Percentiles rank a stretch among this genome's conserved stretches.
Conservation (phyloP, 129 eudicot species). For the Chrysanthemum lavandulifolium region DNA sequence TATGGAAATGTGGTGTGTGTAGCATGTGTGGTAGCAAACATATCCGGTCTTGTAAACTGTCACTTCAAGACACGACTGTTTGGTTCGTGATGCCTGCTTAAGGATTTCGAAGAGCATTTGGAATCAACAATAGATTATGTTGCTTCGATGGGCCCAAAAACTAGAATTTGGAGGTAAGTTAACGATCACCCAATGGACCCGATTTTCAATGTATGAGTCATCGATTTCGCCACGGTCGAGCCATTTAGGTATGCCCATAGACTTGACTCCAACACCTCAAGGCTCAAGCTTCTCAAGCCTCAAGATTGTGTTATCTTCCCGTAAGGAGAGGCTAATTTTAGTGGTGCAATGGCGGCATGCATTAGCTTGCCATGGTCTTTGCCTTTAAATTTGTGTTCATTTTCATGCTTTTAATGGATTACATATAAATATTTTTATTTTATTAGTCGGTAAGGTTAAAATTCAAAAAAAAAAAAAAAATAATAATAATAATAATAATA, state of each 20-base stretch:
- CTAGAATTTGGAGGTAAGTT: constrained; percentile 86
- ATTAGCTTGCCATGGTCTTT: too few relatives aligned
- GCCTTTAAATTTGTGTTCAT: too few relatives aligned
- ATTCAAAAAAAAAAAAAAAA: too few relatives aligned
- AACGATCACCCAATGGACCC: constrained; percentile 87
- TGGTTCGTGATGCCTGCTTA: constrained; percentile 67
- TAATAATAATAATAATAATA: too few relatives aligned
- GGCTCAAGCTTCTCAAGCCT: constrained; percentile 46
- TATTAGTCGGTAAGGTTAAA: too few relatives aligned
- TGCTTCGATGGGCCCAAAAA: constrained; percentile 58
- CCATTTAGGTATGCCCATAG: constrained; percentile 82
- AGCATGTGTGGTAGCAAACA: constrained; percentile 79
- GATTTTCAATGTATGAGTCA: constrained; percentile 77
- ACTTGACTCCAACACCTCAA: constrained; percentile 76
- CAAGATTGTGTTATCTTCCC: constrained; percentile 85
- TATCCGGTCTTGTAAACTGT: constrained; percentile 37
- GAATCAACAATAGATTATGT: constrained; percentile 77
- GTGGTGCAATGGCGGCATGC: constrained; percentile 34
- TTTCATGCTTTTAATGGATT: too few relatives aligned
- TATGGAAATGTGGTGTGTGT: constrained; percentile 83
- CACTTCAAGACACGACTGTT: constrained; percentile 36
- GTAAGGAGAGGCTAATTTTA: constrained; percentile 46
- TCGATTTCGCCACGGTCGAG: constrained; percentile 91
- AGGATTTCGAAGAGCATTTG: constrained; percentile 63
- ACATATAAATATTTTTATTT: too few relatives aligned